Evolutionary conservation across 2,329 filamentous ascomycete genomes (phyloP).

Genomic region (Fragosphaeria purpurea): DNA sequence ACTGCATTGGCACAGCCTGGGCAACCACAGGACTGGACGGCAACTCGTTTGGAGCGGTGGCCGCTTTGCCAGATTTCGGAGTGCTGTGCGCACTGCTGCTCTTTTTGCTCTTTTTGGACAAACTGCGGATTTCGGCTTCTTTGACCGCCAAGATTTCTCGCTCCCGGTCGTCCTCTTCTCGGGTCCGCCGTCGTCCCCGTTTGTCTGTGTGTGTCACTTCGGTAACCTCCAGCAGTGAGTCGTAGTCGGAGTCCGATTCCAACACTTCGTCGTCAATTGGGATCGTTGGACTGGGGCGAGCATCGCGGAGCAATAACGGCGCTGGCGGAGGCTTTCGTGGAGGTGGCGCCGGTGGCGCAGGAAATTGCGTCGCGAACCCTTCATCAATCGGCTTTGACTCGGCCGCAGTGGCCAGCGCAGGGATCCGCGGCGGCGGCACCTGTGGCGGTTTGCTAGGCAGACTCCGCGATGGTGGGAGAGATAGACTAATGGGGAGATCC

Average conservation of each 20-base stretch:
- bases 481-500: constrained; percentile 40
- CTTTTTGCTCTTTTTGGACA: constrained; percentile 62
- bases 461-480: constrained; percentile 46
- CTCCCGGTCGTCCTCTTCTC: constrained; percentile 76
- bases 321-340: constrained; percentile 76
- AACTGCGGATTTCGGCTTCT: constrained; percentile 60
- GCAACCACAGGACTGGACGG: constrained; percentile 28
- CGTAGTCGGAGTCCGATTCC: constrained; percentile 77
- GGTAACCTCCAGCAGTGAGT: constrained; percentile 62
- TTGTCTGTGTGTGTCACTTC: constrained; percentile 47
- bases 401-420: constrained; percentile 17
- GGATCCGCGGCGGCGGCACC: constrained; percentile 42
- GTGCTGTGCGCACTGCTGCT: constrained; percentile 40
- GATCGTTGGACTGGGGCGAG: constrained; percentile 20
- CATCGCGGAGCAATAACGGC: constrained; percentile 60
- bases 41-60: constrained; percentile 23
- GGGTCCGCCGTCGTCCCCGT: constrained; percentile 70
- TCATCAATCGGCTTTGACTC: constrained; percentile 34
- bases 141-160: constrained; percentile 58
- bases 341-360: constrained; percentile 45
- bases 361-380: constrained; percentile 36
- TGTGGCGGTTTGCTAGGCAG: constrained; percentile 42
- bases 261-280: constrained; percentile 47
- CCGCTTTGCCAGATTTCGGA: constrained; percentile 27
- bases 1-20: constrained; percentile 14